These are phyloP conservation scores for Raffaelea albimanens DNA, from an alignment of 2,329 filamentous ascomycete genomes.

Conservation along the genomic window DNA sequence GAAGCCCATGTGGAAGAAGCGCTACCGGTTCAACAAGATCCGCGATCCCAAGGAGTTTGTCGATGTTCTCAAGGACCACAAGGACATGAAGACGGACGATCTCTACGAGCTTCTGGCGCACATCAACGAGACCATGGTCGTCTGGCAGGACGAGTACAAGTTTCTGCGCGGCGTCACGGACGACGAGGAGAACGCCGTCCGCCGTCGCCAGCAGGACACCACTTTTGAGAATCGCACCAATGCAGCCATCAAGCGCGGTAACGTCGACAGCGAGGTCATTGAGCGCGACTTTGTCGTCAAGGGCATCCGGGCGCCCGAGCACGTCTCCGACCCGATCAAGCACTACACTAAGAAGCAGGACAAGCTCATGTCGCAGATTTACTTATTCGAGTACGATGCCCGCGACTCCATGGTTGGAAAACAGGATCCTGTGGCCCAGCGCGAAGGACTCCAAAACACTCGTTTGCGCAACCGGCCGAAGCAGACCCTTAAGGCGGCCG, in stretches of 20 bases:
- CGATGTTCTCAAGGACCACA: slow-evolving; percentile 37
- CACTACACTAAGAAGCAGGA: slow-evolving; percentile 41
- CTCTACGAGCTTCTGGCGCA: slow-evolving; percentile 34
- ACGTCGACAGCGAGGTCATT: slow-evolving; percentile 32
- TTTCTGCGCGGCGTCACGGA: slow-evolving; percentile 40
- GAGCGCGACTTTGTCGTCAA: slow-evolving; percentile 43
- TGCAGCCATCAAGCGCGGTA: slow-evolving; percentile 36
- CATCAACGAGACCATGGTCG: slow-evolving; percentile 34
- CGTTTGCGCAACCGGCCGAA: slow-evolving; percentile 48
- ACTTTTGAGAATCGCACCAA: slow-evolving; percentile 25
- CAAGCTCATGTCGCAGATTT: slow-evolving; percentile 47
- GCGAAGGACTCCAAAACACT: slow-evolving; percentile 44
- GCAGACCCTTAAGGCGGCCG: slow-evolving; percentile 49
- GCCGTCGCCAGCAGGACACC: slow-evolving; percentile 32
- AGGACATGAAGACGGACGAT: slow-evolving; percentile 37
- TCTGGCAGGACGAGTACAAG: slow-evolving; percentile 47
- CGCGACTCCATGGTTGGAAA: slow-evolving; percentile 47
- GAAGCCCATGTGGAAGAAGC: slow-evolving; percentile 20
- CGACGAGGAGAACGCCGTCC: slow-evolving; percentile 47
- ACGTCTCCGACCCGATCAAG: slow-evolving; percentile 33
- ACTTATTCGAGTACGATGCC: slow-evolving; percentile 52
- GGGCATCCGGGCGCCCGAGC: slow-evolving; percentile 38
- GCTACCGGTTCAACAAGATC: slow-evolving; percentile 40
- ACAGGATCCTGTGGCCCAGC: slow-evolving; percentile 49
- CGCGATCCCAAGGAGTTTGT: slow-evolving; percentile 40